A percentile compares a stretch with the other conserved stretches of the same genome.
Evolutionary conservation across 2,329 filamentous ascomycete genomes (phyloP).

Genomic region (Basipetospora chlamydospora): DNA sequence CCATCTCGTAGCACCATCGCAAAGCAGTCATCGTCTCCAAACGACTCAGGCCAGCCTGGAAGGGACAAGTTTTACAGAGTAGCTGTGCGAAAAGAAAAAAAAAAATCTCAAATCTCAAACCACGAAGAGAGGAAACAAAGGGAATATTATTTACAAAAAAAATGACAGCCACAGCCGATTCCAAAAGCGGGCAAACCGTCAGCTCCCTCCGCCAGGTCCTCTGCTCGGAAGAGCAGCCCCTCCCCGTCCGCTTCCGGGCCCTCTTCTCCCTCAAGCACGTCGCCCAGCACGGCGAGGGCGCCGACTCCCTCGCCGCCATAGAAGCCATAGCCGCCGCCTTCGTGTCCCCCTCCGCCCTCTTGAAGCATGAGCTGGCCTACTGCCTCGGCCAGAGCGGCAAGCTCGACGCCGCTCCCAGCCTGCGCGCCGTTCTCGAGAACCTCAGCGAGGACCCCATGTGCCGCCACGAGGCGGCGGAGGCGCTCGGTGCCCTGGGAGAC

Average conservation of each 20-base stretch:
- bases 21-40: too few species aligned
- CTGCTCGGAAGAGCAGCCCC: constrained; percentile 63
- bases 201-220: constrained; percentile 58
- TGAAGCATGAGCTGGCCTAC: constrained; percentile 96
- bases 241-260: constrained; percentile 83
- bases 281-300: constrained; percentile 51
- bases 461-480: constrained; percentile 91
- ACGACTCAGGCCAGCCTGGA: too few species aligned
- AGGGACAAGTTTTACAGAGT: too few species aligned
- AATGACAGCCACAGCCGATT: neutral
- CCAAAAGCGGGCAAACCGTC: constrained; percentile 28
- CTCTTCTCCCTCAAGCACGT: constrained; percentile 96
- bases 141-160: too few species aligned
- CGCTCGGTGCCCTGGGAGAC: constrained; percentile 75
- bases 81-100: too few species aligned
- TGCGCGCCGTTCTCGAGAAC: constrained; percentile 63
- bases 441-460: constrained; percentile 85
- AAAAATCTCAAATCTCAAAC: too few species aligned
- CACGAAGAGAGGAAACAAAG: too few species aligned
- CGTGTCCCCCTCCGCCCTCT: constrained; percentile 66
- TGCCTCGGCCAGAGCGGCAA: constrained; percentile 87
- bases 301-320: constrained; percentile 38
- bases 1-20: too few species aligned
- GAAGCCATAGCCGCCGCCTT: constrained; percentile 83
- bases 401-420: constrained; percentile 53